A percentile compares a stretch with the other conserved stretches of the same genome.
phyloP scores from a whole-genome alignment of 1,139 yeast genomes.

The Blastobotrys persicus region DNA sequence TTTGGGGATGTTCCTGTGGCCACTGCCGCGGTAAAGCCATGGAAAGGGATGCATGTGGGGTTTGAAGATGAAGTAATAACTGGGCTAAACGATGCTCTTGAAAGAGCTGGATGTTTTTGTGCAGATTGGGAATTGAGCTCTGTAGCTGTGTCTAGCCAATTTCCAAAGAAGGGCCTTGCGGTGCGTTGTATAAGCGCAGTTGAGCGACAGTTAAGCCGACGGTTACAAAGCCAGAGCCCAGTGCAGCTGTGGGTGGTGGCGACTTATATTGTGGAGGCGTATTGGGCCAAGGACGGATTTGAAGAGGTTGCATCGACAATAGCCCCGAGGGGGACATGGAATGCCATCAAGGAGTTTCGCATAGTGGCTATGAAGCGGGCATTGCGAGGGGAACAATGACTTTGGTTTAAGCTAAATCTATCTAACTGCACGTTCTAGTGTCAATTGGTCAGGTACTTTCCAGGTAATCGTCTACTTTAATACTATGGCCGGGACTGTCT shows the following conservation, averaged over 20 bases:
- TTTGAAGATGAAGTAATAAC: background rate
- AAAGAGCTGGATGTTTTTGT: background rate
- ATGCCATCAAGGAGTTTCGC: background rate
- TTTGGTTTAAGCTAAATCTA: too few relatives aligned
- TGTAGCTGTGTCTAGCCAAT: background rate
- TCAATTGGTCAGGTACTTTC: too few relatives aligned
- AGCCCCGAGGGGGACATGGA: conserved; percentile 1
- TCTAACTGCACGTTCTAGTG: too few relatives aligned
- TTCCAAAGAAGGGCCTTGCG: background rate
- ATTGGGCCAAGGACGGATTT: background rate
- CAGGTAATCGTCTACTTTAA: too few relatives aligned
- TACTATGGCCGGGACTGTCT: too few relatives aligned
- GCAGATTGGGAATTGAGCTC: conserved; percentile 1
- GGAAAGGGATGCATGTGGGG: background rate
- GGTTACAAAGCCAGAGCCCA: background rate
- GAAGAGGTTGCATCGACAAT: background rate
- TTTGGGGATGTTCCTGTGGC: conserved; percentile 2
- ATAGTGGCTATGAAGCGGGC: background rate
- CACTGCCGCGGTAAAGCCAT: background rate
- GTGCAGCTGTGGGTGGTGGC: conserved; percentile 2
- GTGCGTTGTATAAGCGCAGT: background rate
- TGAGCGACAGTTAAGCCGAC: background rate
- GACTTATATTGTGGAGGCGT: background rate
- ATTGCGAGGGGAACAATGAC: background rate
- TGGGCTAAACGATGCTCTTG: background rate